Evolutionary conservation across 768 basidiomycete species (phyloP).

Genomic region (Clavaria fumosa): DNA sequence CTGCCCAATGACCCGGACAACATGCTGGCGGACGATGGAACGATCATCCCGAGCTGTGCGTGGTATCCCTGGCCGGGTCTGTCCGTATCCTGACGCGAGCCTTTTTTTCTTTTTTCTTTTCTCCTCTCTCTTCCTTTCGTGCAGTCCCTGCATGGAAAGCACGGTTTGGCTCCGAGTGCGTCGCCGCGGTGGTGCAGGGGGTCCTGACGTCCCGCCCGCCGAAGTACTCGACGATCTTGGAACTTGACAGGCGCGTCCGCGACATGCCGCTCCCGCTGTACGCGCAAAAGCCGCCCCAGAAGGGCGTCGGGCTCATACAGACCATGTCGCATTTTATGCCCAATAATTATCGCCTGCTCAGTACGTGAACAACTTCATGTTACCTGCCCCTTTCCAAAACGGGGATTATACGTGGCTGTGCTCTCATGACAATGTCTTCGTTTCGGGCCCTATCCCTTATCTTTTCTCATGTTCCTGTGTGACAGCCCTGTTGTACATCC

Average conservation of each 20-base stretch:
- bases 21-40: constrained; percentile 43
- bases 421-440: no score
- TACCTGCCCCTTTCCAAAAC: no score
- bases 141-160: constrained; percentile 60
- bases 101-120: background rate
- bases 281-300: constrained; percentile 33
- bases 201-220: constrained; percentile 49
- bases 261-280: constrained; percentile 56
- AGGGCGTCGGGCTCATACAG: constrained; percentile 35
- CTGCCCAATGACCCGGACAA: constrained; percentile 45
- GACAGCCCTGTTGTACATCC: constrained; percentile 54
- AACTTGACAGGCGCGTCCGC: constrained; percentile 50
- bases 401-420: no score
- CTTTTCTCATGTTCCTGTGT: background rate
- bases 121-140: constrained; percentile 3
- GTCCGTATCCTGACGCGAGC: no score
- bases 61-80: no score
- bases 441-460: background rate
- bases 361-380: no score
- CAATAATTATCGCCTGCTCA: constrained; percentile 51
- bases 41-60: constrained; percentile 44
- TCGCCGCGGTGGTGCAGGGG: constrained; percentile 54
- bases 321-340: constrained; percentile 71
- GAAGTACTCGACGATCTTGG: constrained; percentile 44
- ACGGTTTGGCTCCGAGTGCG: constrained; percentile 47